Conservation (phyloP, 1,284 basidiomycete genomes). For the Trichosporon coremiiforme region DNA sequence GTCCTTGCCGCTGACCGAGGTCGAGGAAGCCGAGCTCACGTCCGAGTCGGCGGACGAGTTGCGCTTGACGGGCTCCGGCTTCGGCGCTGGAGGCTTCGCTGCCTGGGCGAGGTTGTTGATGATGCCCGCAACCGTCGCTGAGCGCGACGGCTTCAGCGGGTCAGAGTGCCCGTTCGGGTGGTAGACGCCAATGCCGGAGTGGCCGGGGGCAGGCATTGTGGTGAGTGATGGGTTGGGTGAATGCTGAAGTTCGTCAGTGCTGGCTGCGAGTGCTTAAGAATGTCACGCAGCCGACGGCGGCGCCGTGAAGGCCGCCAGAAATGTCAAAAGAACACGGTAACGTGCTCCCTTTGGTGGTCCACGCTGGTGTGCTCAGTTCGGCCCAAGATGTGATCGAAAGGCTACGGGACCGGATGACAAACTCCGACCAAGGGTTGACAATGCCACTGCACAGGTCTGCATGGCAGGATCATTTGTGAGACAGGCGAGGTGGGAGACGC, state of each 20-base stretch:
- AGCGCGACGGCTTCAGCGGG: constrained; percentile 7
- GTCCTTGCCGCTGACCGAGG: constrained; percentile 13
- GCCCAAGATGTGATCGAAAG: neutral
- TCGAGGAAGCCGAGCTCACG: constrained; percentile 13
- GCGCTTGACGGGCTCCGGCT: constrained; percentile 11
- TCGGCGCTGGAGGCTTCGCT: constrained; percentile 7
- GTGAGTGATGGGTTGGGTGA: neutral
- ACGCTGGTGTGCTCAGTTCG: constrained; percentile 4
- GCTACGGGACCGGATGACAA: constrained; percentile 10
- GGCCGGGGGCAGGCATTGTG: constrained; percentile 11
- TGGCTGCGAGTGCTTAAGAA: neutral
- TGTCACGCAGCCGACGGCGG: neutral
- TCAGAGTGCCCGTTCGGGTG: constrained; percentile 15
- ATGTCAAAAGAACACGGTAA: neutral
- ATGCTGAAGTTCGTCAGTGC: neutral
- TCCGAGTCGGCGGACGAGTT: constrained; percentile 2
- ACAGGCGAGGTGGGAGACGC: neutral
- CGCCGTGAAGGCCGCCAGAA: neutral
- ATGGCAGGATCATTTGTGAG: neutral
- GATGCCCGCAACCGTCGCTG: constrained; percentile 24
- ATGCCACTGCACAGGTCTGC: neutral
- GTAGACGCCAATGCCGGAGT: constrained; percentile 10
- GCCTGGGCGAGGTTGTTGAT: constrained; percentile 25
- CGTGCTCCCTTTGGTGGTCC: neutral
- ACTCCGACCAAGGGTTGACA: neutral